Evolutionary conservation across 1,139 yeast species (phyloP).

Genomic region (Scheffersomyces lignicola): DNA sequence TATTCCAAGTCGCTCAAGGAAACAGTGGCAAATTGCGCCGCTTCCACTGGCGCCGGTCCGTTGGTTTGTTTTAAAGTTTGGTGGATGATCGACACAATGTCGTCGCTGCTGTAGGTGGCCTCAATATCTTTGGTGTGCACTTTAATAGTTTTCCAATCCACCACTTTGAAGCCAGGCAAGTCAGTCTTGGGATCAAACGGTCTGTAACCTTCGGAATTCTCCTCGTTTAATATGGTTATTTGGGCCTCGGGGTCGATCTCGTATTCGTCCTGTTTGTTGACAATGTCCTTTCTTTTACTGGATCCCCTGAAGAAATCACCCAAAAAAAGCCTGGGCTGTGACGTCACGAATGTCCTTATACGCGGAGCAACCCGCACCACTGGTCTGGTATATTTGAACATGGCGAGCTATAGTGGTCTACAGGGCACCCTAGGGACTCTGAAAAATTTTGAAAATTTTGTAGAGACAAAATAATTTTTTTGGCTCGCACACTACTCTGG

Average conservation of each 20-base stretch:
- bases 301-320: conserved; percentile 22
- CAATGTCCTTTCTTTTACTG: conserved; percentile 27
- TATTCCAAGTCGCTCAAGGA: conserved; percentile 48
- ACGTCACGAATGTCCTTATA: conserved; percentile 11
- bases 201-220: conserved; percentile 34
- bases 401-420: too few relatives aligned
- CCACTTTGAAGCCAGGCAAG: conserved; percentile 36
- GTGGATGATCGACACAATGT: conserved; percentile 25
- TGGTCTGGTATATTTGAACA: background rate
- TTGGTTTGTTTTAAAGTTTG: conserved; percentile 24
- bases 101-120: conserved; percentile 23
- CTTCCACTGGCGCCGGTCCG: too few relatives aligned
- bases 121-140: conserved; percentile 31
- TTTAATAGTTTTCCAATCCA: conserved; percentile 34
- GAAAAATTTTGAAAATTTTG: too few relatives aligned
- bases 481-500: too few relatives aligned
- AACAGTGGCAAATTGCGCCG: too few relatives aligned
- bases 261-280: conserved; percentile 42
- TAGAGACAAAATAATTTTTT: too few relatives aligned
- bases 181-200: conserved; percentile 29
- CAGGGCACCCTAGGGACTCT: background rate
- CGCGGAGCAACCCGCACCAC: conserved; percentile 2
- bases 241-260: conserved; percentile 34
- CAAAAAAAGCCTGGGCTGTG: conserved; percentile 13
- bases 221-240: conserved; percentile 36